These are phyloP conservation scores for Phytophthora citricola DNA, from an alignment of 352 stramenopile genomes.

Conservation along the genomic window DNA sequence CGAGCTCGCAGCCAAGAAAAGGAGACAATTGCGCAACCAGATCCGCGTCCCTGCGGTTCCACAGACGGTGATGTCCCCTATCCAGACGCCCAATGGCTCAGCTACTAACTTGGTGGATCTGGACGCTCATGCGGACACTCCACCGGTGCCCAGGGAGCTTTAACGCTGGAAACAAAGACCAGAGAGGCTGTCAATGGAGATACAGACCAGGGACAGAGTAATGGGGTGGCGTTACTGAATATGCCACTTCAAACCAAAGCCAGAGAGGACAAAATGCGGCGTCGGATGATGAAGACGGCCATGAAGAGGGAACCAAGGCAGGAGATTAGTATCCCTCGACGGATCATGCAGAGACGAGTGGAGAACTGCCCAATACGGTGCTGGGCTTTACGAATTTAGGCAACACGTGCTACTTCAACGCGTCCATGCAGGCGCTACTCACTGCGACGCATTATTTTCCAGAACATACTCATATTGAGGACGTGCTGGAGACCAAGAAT, in stretches of 20 bases:
- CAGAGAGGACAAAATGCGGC: conserved; percentile 36
- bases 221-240: conserved; percentile 32
- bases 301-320: conserved; percentile 20
- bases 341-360: neutral
- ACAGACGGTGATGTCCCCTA: conserved; percentile 25
- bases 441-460: conserved; percentile 88
- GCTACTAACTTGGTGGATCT: conserved; percentile 15
- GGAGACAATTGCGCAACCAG: conserved; percentile 42
- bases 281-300: conserved; percentile 28
- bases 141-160: conserved; percentile 7
- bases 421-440: conserved; percentile 89
- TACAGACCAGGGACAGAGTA: conserved; percentile 3
- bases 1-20: conserved; percentile 60
- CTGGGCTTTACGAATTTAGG: conserved; percentile 90
- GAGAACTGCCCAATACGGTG: conserved; percentile 44
- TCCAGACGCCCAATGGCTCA: conserved; percentile 33
- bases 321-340: conserved; percentile 18
- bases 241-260: conserved; percentile 45
- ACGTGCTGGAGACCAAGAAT: conserved; percentile 64
- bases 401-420: conserved; percentile 96
- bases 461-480: conserved; percentile 53
- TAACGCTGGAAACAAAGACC: conserved; percentile 16
- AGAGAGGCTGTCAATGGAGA: conserved; percentile 2
- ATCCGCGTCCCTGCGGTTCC: neutral
- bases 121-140: conserved; percentile 19